phyloP scores from a whole-genome alignment of 1,284 basidiomycete species.

The Rhodotorula sp. region DNA sequence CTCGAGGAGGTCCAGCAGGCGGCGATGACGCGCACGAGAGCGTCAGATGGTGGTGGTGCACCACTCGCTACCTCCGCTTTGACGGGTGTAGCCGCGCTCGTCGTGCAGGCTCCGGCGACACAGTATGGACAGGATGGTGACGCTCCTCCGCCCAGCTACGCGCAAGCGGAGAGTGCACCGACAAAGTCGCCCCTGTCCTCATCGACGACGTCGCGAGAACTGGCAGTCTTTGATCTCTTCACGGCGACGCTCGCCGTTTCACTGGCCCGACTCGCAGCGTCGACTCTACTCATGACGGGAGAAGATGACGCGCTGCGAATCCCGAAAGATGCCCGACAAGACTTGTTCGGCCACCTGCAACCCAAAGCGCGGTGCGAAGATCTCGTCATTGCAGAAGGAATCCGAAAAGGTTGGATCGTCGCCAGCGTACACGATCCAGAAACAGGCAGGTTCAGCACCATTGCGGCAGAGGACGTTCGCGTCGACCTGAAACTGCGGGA shows the following conservation, averaged over 20 bases:
- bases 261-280: background rate
- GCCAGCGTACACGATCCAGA: background rate
- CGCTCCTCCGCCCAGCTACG: background rate
- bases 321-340: constrained; percentile 9
- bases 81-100: background rate
- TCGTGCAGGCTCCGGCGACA: background rate
- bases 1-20: background rate
- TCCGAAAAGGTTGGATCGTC: background rate
- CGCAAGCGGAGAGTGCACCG: background rate
- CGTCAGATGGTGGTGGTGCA: background rate
- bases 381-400: constrained; percentile 3
- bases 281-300: constrained; percentile 2
- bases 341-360: constrained; percentile 17
- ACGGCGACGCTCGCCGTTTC: constrained; percentile 11
- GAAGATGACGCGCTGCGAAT: constrained; percentile 11
- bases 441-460: background rate
- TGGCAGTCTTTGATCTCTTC: constrained; percentile 19
- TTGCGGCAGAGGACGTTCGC: background rate
- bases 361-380: constrained; percentile 25
- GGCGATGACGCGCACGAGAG: background rate
- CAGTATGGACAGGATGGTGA: background rate
- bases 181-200: background rate
- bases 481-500: constrained; percentile 1
- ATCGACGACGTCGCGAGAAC: background rate
- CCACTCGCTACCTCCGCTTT: constrained; percentile 7